These are phyloP conservation scores for Speleostelium caveatum DNA, from an alignment of 78 protist species.

Conservation along the genomic window DNA sequence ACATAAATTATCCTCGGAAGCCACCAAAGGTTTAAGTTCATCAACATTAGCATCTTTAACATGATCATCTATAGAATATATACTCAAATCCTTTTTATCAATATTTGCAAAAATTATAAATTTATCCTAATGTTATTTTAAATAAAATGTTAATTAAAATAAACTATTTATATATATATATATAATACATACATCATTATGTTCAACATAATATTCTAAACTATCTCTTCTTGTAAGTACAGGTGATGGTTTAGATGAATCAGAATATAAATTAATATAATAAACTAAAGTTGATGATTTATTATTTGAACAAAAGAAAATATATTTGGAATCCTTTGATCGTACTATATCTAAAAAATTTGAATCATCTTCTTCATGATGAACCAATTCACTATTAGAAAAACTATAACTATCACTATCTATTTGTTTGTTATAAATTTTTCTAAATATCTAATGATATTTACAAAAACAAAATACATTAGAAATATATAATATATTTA, in stretches of 20 bases:
- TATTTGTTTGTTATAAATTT: neutral
- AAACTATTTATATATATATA: neutral
- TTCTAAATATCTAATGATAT: slow-evolving; percentile 29
- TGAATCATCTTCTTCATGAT: slow-evolving; percentile 24
- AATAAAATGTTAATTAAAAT: neutral
- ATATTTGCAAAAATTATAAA: slow-evolving; percentile 55
- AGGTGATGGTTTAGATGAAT: neutral
- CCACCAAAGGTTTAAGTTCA: slow-evolving; percentile 16
- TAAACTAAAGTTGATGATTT: slow-evolving; percentile 33
- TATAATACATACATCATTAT: slow-evolving; percentile 28
- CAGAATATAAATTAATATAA: slow-evolving; percentile 3
- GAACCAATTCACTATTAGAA: slow-evolving; percentile 7
- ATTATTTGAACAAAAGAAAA: slow-evolving; percentile 55
- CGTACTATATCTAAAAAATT: slow-evolving; percentile 24
- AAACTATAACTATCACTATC: neutral
- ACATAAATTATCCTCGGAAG: neutral
- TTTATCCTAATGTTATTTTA: neutral
- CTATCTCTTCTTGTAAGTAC: slow-evolving; percentile 25
- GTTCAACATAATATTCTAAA: slow-evolving; percentile 72
- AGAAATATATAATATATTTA: too few relatives aligned
- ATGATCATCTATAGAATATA: slow-evolving; percentile 22
- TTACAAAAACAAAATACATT: too few relatives aligned
- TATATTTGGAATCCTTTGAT: slow-evolving; percentile 52
- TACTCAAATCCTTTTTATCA: slow-evolving; percentile 47
- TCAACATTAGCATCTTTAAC: slow-evolving; percentile 39